phyloP scores from a whole-genome alignment of 2,329 filamentous ascomycete species.

The Beauveria scarabaeidicola region DNA sequence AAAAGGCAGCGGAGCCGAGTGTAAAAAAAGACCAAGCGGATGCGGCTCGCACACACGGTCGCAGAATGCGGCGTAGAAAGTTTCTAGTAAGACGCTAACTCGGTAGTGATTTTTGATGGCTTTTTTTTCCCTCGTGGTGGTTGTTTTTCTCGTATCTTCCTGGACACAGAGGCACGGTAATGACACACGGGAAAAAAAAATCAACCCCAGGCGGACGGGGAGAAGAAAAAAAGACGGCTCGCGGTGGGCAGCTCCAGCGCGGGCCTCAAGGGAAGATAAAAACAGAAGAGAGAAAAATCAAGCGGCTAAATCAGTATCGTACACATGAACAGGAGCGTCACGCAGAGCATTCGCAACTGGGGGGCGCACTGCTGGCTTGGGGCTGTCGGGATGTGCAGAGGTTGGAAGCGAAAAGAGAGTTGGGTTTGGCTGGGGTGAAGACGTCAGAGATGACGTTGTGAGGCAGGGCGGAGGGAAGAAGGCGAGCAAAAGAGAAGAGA shows the following conservation, averaged over 20 bases:
- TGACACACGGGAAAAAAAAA: not conserved
- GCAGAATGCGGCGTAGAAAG: not conserved
- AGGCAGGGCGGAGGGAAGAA: conserved; percentile 21
- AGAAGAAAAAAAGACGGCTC: not conserved
- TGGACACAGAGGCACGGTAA: not conserved
- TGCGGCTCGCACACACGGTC: not conserved
- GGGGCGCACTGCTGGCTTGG: not conserved
- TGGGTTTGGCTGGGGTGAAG: conserved; percentile 27
- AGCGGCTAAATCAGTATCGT: conserved; percentile 13
- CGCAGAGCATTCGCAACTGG: not conserved
- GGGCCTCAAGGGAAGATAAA: not conserved
- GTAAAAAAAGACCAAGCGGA: conserved; percentile 1
- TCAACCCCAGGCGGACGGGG: not conserved
- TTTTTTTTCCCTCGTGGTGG: not conserved
- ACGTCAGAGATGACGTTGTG: conserved; percentile 42
- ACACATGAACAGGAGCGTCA: not conserved
- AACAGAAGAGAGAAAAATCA: conserved; percentile 9
- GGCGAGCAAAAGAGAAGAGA: conserved; percentile 25
- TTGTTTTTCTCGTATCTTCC: not conserved
- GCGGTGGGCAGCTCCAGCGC: not conserved
- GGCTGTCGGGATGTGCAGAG: not conserved
- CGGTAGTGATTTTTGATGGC: not conserved
- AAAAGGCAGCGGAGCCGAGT: not conserved
- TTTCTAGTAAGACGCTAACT: conserved; percentile 2
- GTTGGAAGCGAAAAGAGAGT: conserved; percentile 6